Evolutionary conservation across 352 stramenopile genomes (phyloP).

Genomic region (Globisporangium nodosum): DNA sequence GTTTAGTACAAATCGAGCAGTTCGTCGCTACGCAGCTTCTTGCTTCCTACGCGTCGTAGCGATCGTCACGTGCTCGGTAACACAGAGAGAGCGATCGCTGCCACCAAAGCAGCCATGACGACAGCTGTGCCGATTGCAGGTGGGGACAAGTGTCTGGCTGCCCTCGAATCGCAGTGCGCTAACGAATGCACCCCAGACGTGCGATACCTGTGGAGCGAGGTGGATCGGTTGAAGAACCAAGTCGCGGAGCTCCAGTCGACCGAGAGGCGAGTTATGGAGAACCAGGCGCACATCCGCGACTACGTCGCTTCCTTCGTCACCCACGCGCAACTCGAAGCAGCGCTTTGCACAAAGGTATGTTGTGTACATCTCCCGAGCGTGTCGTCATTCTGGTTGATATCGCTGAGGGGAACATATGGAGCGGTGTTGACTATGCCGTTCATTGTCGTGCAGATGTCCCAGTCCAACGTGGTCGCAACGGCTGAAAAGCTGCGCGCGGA

Average conservation of each 20-base stretch:
- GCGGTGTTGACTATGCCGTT: neutral
- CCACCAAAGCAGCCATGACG: neutral
- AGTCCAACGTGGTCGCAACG: conserved; percentile 26
- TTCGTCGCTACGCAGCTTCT: no score
- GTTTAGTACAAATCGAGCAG: no score
- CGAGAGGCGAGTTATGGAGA: conserved; percentile 19
- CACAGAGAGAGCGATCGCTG: no score
- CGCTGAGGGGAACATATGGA: neutral
- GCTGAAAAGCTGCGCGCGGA: conserved; percentile 31
- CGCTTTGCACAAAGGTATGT: conserved; percentile 47
- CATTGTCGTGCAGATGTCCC: conserved; percentile 22
- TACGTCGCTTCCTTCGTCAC: conserved; percentile 46
- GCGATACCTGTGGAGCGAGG: conserved; percentile 49
- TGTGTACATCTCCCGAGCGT: neutral
- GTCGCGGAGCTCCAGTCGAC: conserved; percentile 34
- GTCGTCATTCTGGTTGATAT: no score
- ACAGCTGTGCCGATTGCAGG: conserved; percentile 8
- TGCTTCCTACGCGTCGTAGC: neutral
- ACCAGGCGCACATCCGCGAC: conserved; percentile 25
- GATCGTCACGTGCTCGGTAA: neutral
- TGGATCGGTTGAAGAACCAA: conserved; percentile 49
- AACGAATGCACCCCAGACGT: conserved; percentile 17
- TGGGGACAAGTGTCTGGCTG: neutral
- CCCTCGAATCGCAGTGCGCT: neutral
- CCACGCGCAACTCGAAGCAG: conserved; percentile 52